Percentiles rank a stretch among this genome's conserved stretches.
Evolutionary conservation across 2,329 filamentous ascomycete species (phyloP).

Genomic region (Epicoccum sorghinum): DNA sequence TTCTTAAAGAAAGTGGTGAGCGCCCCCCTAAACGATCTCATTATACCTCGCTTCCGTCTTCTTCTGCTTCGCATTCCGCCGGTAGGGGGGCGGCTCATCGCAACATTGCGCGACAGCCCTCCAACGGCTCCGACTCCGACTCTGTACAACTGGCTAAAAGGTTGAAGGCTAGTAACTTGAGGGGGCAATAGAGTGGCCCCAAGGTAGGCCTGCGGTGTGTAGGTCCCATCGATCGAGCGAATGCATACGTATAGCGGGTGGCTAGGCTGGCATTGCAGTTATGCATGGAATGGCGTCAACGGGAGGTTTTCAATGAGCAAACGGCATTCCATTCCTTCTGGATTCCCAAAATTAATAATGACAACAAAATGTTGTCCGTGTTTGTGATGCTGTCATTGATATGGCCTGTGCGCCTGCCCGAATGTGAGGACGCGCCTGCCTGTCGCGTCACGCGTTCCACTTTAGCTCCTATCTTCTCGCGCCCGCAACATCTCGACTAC

Average conservation of each 20-base stretch:
- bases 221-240: conserved; percentile 26
- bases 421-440: conserved; percentile 41
- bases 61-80: conserved; percentile 40
- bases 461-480: conserved; percentile 28
- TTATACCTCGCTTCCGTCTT: conserved; percentile 35
- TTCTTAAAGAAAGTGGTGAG: conserved; percentile 97
- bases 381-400: conserved; percentile 4
- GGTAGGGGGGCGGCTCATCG: conserved; percentile 45
- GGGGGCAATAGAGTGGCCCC: conserved; percentile 30
- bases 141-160: conserved; percentile 68
- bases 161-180: conserved; percentile 67
- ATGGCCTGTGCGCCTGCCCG: conserved; percentile 23
- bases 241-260: conserved; percentile 2
- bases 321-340: conserved; percentile 13
- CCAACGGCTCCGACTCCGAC: conserved; percentile 55
- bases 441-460: conserved; percentile 35
- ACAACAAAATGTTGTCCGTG: neutral
- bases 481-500: conserved; percentile 15
- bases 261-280: neutral
- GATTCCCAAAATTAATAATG: neutral
- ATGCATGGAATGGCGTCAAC: conserved; percentile 16
- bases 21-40: conserved; percentile 76
- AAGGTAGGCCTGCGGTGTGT: conserved; percentile 23
- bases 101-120: conserved; percentile 33
- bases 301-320: neutral